Conservation (phyloP, 1,284 basidiomycete genomes). For the Cystobasidium pallidum region DNA sequence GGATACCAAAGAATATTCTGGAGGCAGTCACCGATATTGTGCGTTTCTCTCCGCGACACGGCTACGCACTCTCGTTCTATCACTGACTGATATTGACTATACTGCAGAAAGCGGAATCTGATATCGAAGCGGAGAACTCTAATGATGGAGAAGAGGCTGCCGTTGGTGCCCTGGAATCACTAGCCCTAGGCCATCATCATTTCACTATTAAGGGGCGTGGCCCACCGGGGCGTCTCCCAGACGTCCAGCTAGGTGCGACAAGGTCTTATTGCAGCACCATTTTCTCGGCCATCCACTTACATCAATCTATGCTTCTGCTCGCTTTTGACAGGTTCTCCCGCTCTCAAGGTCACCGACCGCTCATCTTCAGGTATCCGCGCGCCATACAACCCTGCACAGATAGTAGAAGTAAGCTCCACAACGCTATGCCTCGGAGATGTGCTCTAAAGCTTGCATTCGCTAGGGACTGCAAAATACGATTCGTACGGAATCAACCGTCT, state of each 20-base stretch:
- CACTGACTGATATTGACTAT: no score
- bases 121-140: constrained; percentile 8
- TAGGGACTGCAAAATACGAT: background rate
- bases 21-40: constrained; percentile 17
- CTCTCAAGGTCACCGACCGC: constrained; percentile 1
- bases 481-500: constrained; percentile 20
- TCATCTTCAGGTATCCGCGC: background rate
- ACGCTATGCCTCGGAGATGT: no score
- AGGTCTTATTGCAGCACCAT: no score
- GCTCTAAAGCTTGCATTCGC: background rate
- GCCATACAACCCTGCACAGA: constrained; percentile 10
- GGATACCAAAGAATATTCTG: constrained; percentile 26
- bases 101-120: constrained; percentile 22
- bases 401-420: background rate
- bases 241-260: background rate
- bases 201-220: constrained; percentile 1
- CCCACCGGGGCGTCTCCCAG: no score
- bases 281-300: no score
- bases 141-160: constrained; percentile 39
- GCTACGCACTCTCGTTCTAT: no score
- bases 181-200: constrained; percentile 26
- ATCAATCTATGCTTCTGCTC: no score
- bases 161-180: constrained; percentile 25
- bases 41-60: background rate
- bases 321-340: background rate